phyloP scores from a whole-genome alignment of 2,329 filamentous ascomycete species.

The Exophiala mesophila region DNA sequence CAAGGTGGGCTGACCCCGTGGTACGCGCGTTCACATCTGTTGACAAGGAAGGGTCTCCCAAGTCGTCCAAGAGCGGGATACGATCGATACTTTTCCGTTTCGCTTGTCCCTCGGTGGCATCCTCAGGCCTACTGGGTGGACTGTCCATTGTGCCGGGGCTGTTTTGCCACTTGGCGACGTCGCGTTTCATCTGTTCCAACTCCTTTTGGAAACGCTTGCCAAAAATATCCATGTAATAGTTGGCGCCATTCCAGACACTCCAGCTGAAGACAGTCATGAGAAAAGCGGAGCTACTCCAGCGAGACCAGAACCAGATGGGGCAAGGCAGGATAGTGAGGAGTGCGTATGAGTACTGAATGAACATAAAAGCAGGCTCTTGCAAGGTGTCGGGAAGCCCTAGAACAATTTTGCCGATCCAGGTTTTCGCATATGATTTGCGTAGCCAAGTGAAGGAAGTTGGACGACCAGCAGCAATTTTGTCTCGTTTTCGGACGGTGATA shows the following conservation, averaged over 20 bases:
- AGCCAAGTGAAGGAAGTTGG: conserved; percentile 98
- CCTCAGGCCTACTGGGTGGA: conserved; percentile 14
- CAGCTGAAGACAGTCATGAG: conserved; percentile 79
- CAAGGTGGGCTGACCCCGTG: no score
- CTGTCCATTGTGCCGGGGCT: conserved; percentile 36
- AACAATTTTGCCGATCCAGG: conserved; percentile 81
- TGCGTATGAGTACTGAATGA: conserved; percentile 90
- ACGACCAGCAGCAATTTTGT: conserved; percentile 91
- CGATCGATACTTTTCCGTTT: conserved; percentile 21
- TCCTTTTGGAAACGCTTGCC: conserved; percentile 96
- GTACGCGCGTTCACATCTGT: no score
- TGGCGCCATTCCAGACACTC: conserved; percentile 95
- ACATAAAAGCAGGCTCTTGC: conserved; percentile 90
- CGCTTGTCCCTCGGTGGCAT: conserved; percentile 7
- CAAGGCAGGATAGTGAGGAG: conserved; percentile 91
- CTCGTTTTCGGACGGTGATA: conserved; percentile 88
- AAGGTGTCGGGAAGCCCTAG: conserved; percentile 67
- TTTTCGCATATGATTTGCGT: conserved; percentile 81
- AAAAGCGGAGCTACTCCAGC: conserved; percentile 72
- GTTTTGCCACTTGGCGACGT: conserved; percentile 83
- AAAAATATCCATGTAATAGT: conserved; percentile 97
- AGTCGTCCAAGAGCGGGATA: conserved; percentile 25
- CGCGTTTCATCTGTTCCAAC: conserved; percentile 78
- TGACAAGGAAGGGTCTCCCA: no score
- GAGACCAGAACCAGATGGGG: conserved; percentile 88